These are phyloP conservation scores for Pythium brassicae DNA, from an alignment of 352 stramenopile genomes.

Conservation along the genomic window DNA sequence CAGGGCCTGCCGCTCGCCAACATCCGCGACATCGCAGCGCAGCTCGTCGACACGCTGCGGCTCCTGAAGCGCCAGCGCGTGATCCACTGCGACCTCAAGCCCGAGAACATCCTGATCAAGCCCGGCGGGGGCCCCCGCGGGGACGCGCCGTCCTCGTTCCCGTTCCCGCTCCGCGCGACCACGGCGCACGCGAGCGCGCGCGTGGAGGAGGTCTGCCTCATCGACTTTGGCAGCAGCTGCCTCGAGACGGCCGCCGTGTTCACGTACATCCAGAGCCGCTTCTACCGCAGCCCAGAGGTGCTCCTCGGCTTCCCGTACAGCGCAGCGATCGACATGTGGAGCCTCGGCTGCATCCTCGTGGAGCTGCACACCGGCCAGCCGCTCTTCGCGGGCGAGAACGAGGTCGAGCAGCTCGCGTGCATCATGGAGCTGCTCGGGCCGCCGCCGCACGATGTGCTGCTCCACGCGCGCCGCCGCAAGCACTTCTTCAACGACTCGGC, in stretches of 20 bases:
- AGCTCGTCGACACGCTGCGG: slow-evolving; percentile 83
- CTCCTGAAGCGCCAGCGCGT: slow-evolving; percentile 81
- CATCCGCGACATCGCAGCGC: slow-evolving; percentile 84
- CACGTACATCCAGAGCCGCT: slow-evolving; percentile 97
- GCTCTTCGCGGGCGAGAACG: slow-evolving; percentile 84
- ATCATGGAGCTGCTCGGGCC: slow-evolving; percentile 79
- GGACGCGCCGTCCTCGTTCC: too few relatives aligned
- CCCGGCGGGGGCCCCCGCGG: background rate
- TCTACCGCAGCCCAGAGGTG: slow-evolving; percentile 97
- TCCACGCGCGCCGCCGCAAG: slow-evolving; percentile 45
- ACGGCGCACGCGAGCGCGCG: slow-evolving; percentile 58
- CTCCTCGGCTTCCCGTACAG: slow-evolving; percentile 91
- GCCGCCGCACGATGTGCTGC: slow-evolving; percentile 39
- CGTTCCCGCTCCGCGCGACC: slow-evolving; percentile 28
- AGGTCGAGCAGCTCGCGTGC: slow-evolving; percentile 79
- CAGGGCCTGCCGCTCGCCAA: slow-evolving; percentile 88
- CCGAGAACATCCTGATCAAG: slow-evolving; percentile 92
- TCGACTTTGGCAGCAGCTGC: slow-evolving; percentile 98
- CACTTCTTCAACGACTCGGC: slow-evolving; percentile 47
- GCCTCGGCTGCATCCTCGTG: slow-evolving; percentile 81
- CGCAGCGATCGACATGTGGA: slow-evolving; percentile 88
- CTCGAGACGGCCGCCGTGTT: slow-evolving; percentile 83
- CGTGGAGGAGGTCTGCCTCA: slow-evolving; percentile 66
- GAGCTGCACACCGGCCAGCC: slow-evolving; percentile 80
- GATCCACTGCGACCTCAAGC: slow-evolving; percentile 98